These are phyloP conservation scores for Penicillium simplicissimum DNA, from an alignment of 495 filamentous ascomycete genomes.

Conservation along the genomic window DNA sequence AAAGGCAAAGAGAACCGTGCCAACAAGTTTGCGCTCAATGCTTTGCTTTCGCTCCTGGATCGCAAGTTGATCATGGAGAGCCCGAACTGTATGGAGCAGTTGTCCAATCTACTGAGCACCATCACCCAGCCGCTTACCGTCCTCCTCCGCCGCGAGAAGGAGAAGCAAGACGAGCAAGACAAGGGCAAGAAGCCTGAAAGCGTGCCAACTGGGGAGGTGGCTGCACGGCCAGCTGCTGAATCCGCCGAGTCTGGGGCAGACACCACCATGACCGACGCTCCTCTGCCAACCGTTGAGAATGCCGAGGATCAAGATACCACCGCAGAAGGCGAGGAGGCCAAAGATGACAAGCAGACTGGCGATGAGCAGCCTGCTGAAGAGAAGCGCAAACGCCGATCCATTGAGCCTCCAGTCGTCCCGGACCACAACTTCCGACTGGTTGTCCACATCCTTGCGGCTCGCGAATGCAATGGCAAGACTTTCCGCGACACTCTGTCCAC, in stretches of 20 bases:
- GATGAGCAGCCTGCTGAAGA: conserved; percentile 55
- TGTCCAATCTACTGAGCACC: conserved; percentile 81
- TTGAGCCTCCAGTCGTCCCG: conserved; percentile 84
- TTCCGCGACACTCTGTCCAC: conserved; percentile 96
- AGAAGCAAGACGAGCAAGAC: conserved; percentile 60
- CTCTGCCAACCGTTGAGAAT: conserved; percentile 36
- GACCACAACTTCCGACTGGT: conserved; percentile 88
- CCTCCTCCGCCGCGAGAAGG: conserved; percentile 82
- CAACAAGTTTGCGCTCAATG: conserved; percentile 88
- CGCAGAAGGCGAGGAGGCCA: conserved; percentile 33
- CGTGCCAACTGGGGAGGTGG: conserved; percentile 26
- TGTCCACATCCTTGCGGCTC: conserved; percentile 91
- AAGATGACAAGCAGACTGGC: conserved; percentile 43
- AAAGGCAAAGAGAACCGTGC: conserved; percentile 84
- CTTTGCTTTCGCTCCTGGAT: conserved; percentile 82
- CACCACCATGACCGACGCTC: conserved; percentile 46
- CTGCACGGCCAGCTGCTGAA: conserved; percentile 24
- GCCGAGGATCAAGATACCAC: conserved; percentile 29
- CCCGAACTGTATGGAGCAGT: conserved; percentile 88
- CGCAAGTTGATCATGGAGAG: conserved; percentile 93
- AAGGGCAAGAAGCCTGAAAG: conserved; percentile 53
- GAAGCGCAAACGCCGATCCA: conserved; percentile 68
- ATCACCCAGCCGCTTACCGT: conserved; percentile 85
- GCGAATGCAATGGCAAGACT: conserved; percentile 94
- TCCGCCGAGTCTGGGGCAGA: conserved; percentile 32